Conservation (phyloP, 2,329 filamentous ascomycete genomes). For the Cladosporium sp. region DNA sequence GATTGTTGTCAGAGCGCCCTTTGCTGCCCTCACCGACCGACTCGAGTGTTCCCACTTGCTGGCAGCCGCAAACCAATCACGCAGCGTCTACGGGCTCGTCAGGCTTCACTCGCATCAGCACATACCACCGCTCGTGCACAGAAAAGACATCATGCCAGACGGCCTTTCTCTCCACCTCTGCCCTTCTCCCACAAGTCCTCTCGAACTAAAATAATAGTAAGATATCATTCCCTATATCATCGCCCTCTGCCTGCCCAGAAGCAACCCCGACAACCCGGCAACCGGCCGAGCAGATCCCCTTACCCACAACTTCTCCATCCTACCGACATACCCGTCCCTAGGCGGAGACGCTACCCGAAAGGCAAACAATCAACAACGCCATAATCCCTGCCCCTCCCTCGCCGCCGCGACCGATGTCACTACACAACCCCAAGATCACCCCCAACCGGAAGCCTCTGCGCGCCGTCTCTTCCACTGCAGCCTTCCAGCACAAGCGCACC, state of each 20-base stretch:
- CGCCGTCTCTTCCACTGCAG: slow-evolving; percentile 6
- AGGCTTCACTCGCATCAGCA: neutral
- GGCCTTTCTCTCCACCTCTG: too few relatives aligned
- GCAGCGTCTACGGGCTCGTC: too few relatives aligned
- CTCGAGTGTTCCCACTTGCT: too few relatives aligned
- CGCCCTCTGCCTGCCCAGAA: too few relatives aligned
- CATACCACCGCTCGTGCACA: neutral
- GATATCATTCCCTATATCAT: too few relatives aligned
- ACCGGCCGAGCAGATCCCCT: neutral
- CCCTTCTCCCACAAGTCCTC: neutral
- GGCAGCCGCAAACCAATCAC: too few relatives aligned
- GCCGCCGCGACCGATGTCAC: neutral
- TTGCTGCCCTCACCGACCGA: too few relatives aligned
- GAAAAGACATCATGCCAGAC: too few relatives aligned
- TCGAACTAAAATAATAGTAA: neutral
- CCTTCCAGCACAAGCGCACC: slow-evolving; percentile 33
- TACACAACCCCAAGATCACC: slow-evolving; percentile 35
- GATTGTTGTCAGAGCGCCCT: too few relatives aligned
- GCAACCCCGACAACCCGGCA: neutral
- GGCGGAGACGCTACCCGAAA: too few relatives aligned
- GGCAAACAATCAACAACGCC: too few relatives aligned
- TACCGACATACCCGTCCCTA: neutral
- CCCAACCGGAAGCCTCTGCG: slow-evolving; percentile 31
- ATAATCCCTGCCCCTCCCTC: neutral
- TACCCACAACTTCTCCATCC: neutral